These are phyloP conservation scores for Chrysosporium queenslandicum DNA, from an alignment of 2,329 filamentous ascomycete species.

Conservation along the genomic window DNA sequence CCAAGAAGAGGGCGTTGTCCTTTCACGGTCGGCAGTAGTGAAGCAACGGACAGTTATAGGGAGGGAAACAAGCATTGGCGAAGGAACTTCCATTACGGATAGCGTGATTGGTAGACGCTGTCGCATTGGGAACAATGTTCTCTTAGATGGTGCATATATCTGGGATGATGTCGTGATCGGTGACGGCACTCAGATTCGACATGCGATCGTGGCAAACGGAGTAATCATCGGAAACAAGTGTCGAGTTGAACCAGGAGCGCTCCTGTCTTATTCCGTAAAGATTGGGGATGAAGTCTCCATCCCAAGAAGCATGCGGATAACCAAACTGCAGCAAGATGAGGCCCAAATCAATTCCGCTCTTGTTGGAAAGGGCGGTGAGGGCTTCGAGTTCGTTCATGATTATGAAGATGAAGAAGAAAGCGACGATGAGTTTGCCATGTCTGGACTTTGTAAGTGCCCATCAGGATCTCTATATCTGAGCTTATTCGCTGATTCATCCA, in stretches of 20 bases:
- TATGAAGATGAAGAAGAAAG: slow-evolving; percentile 58
- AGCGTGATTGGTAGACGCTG: slow-evolving; percentile 78
- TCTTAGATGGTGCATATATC: slow-evolving; percentile 68
- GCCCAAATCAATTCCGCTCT: slow-evolving; percentile 42
- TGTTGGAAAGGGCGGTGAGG: slow-evolving; percentile 50
- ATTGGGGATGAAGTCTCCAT: slow-evolving; percentile 53
- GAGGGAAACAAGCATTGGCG: slow-evolving; percentile 62
- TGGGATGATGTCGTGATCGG: slow-evolving; percentile 77
- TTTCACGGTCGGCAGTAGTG: slow-evolving; percentile 62
- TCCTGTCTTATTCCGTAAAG: slow-evolving; percentile 69
- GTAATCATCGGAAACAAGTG: slow-evolving; percentile 62
- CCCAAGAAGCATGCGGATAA: slow-evolving; percentile 35
- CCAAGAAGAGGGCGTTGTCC: slow-evolving; percentile 64
- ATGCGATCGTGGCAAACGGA: slow-evolving; percentile 66
- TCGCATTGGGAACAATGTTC: slow-evolving; percentile 74
- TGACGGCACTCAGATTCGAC: slow-evolving; percentile 59
- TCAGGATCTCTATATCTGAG: background rate
- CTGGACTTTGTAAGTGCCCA: slow-evolving; percentile 13
- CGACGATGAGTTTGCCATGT: slow-evolving; percentile 54
- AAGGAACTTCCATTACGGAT: slow-evolving; percentile 58
- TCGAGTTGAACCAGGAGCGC: slow-evolving; percentile 58
- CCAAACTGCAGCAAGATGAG: slow-evolving; percentile 36
- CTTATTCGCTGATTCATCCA: background rate
- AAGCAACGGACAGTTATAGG: slow-evolving; percentile 65
- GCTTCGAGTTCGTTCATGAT: slow-evolving; percentile 55